A percentile compares a stretch with the other conserved stretches of the same genome.
Evolutionary conservation across 257 asterid genomes (phyloP).

Genomic region (Cruciata laevipes): DNA sequence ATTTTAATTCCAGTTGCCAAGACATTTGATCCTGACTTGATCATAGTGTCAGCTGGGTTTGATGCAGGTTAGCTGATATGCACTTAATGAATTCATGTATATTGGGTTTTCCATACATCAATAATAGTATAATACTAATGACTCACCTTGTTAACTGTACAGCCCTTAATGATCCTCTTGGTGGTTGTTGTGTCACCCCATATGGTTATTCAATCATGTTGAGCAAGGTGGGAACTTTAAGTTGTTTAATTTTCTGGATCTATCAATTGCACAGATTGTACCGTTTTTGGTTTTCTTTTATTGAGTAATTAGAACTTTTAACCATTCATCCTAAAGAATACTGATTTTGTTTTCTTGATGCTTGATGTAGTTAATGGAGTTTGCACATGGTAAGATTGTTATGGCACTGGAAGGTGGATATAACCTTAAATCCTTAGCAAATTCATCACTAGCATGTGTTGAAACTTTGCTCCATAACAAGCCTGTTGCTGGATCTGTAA

Average conservation of each 20-base stretch:
- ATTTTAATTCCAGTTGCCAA: conserved; percentile 77
- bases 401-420: conserved; percentile 99
- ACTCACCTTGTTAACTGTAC: conserved; percentile 24
- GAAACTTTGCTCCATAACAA: conserved; percentile 56
- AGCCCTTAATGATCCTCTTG: conserved; percentile 91
- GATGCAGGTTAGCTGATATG: conserved; percentile 75
- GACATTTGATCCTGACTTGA: conserved; percentile 77
- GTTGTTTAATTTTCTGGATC: conserved; percentile 1
- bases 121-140: conserved; percentile 4
- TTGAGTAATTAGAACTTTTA: not conserved
- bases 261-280: not conserved
- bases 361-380: conserved; percentile 61
- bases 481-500: conserved; percentile 43
- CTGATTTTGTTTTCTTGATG: conserved; percentile 12
- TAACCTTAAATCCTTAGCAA: conserved; percentile 67
- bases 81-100: not conserved
- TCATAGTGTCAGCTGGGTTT: conserved; percentile 85
- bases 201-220: conserved; percentile 80
- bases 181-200: conserved; percentile 85
- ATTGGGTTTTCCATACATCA: not conserved
- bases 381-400: conserved; percentile 83
- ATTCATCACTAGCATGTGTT: conserved; percentile 73
- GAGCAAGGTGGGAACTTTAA: conserved; percentile 51
- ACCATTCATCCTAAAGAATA: conserved; percentile 5
- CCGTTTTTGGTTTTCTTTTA: not conserved